Conservation (phyloP, 163 green algal species). For the Chlorella variabilis region DNA sequence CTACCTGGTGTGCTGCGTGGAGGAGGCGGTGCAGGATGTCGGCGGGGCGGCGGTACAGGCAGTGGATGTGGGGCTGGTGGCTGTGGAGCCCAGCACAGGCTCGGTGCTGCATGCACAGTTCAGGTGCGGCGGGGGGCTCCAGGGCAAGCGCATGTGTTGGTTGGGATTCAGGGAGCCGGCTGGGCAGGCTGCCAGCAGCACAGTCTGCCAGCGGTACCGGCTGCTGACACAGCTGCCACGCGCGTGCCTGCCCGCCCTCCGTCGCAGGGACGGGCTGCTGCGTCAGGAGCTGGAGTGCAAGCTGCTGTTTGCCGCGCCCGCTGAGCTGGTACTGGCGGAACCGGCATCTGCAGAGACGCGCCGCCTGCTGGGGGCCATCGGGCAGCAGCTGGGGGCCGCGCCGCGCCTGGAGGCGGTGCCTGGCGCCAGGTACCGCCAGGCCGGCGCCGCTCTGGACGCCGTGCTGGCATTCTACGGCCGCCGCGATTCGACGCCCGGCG, state of each 20-base stretch:
- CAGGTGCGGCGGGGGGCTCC: too few relatives aligned
- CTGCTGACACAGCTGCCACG: too few relatives aligned
- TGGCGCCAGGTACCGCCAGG: conserved; percentile 32
- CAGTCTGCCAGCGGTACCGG: too few relatives aligned
- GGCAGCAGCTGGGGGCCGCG: conserved; percentile 14
- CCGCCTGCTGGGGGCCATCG: conserved; percentile 59
- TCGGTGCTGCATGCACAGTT: conserved; percentile 78
- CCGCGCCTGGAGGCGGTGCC: conserved; percentile 44
- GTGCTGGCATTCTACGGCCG: conserved; percentile 42
- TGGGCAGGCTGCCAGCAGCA: too few relatives aligned
- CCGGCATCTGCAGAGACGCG: conserved; percentile 56
- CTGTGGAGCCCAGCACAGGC: conserved; percentile 83
- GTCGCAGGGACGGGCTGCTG: conserved; percentile 56
- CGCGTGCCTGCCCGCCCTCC: too few relatives aligned
- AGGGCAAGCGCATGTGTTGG: background rate
- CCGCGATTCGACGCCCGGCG: background rate
- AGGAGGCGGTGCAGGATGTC: conserved; percentile 35
- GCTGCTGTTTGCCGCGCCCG: conserved; percentile 68
- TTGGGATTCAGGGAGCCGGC: too few relatives aligned
- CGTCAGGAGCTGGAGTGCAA: conserved; percentile 66
- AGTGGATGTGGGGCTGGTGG: conserved; percentile 73
- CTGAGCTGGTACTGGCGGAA: conserved; percentile 70
- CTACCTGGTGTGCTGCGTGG: conserved; percentile 74
- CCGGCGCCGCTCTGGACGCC: conserved; percentile 35
- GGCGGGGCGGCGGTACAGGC: conserved; percentile 2